Evolutionary conservation across 768 basidiomycete species (phyloP).

Genomic region (Phlegmacium glaucopus): DNA sequence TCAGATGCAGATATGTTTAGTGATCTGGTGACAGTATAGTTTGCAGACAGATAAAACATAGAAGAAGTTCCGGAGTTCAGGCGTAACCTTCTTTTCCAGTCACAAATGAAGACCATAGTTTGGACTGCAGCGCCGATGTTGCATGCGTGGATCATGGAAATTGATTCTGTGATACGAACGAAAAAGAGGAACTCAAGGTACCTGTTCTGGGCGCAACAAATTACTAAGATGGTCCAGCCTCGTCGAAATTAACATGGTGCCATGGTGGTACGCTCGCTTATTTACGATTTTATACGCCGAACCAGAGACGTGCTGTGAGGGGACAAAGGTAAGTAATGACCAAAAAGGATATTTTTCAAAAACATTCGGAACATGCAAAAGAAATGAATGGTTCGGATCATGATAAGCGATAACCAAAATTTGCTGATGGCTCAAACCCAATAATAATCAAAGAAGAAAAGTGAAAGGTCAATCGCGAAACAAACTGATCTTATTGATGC

Average conservation of each 20-base stretch:
- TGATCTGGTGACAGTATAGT: too few relatives aligned
- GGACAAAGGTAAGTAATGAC: background rate
- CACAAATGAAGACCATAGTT: too few relatives aligned
- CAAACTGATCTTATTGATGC: slow-evolving; percentile 80
- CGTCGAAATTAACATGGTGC: slow-evolving; percentile 95
- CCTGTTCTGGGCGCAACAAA: slow-evolving; percentile 62
- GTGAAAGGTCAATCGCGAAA: slow-evolving; percentile 3
- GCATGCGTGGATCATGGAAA: background rate
- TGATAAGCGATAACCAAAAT: too few relatives aligned
- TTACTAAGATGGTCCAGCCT: slow-evolving; percentile 68
- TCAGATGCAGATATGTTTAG: background rate
- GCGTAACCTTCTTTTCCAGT: too few relatives aligned
- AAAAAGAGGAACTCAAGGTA: slow-evolving; percentile 23
- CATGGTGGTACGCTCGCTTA: slow-evolving; percentile 93
- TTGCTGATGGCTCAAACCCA: slow-evolving; percentile 1
- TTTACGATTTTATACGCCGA: slow-evolving; percentile 96
- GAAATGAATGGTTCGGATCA: too few relatives aligned
- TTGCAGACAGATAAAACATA: too few relatives aligned
- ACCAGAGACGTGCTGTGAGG: slow-evolving; percentile 77
- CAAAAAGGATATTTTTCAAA: too few relatives aligned
- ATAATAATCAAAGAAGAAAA: background rate
- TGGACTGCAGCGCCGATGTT: too few relatives aligned
- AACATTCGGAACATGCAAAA: too few relatives aligned
- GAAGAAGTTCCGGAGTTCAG: too few relatives aligned
- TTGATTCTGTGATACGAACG: background rate